Evolutionary conservation across 345 rosid genomes (phyloP).

Genomic region (Lumnitzera racemosa): DNA sequence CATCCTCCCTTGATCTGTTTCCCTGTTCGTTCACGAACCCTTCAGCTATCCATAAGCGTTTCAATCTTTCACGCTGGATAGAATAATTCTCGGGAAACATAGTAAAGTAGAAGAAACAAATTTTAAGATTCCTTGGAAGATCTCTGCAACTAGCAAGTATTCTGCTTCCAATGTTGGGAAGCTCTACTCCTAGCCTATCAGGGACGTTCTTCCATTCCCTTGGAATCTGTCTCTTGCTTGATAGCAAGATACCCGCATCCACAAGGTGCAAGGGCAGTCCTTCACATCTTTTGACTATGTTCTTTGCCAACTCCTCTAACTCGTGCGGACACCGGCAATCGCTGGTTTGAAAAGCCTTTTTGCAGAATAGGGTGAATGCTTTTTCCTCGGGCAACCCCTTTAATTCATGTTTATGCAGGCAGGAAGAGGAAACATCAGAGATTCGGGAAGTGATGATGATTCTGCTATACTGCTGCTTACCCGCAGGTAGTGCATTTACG

Average conservation of each 20-base stretch:
- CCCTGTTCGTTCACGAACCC: neutral
- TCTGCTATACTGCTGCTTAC: conserved; percentile 1
- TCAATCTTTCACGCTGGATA: too few species aligned
- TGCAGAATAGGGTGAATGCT: conserved; percentile 4
- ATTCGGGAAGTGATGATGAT: conserved; percentile 8
- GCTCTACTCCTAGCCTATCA: conserved; percentile 4
- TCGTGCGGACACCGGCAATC: conserved; percentile 1
- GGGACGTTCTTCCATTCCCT: conserved; percentile 8
- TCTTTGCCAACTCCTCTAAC: neutral
- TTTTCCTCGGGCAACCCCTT: neutral
- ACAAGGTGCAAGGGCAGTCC: conserved; percentile 11
- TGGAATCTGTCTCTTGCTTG: neutral
- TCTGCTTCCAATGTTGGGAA: neutral
- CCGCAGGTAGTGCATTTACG: neutral
- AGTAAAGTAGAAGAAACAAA: conserved; percentile 14
- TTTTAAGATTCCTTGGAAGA: conserved; percentile 6
- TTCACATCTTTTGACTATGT: conserved; percentile 12
- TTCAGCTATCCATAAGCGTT: conserved; percentile 11
- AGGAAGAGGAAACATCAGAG: neutral
- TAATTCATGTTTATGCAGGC: neutral
- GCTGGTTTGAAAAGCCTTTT: conserved; percentile 3
- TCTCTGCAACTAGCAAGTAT: conserved; percentile 13
- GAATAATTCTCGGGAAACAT: conserved; percentile 7
- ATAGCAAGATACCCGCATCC: conserved; percentile 3
- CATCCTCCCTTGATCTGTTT: neutral